Percentiles rank a stretch among this genome's conserved stretches.
These are phyloP conservation scores for Nemophila menziesii DNA, from an alignment of 257 asterid genomes.

Conservation along the genomic window DNA sequence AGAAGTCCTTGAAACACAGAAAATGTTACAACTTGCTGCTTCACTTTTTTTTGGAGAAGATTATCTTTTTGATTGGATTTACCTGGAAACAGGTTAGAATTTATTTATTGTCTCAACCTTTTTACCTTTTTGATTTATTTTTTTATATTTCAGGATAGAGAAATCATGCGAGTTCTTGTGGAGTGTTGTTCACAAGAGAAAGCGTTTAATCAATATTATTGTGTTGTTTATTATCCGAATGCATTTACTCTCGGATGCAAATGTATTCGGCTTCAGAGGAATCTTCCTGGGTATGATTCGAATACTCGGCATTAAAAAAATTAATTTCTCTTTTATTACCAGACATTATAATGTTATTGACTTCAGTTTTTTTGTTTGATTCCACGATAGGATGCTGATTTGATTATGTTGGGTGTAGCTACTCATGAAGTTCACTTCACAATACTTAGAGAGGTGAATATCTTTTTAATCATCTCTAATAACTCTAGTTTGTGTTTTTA, in stretches of 20 bases:
- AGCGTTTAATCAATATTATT: slow-evolving; percentile 77
- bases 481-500: too few relatives aligned
- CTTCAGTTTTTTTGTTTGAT: slow-evolving; percentile 2
- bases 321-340: neutral
- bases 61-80: slow-evolving; percentile 79
- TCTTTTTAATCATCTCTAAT: slow-evolving; percentile 2
- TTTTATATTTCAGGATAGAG: slow-evolving; percentile 60
- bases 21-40: slow-evolving; percentile 80
- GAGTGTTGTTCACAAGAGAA: slow-evolving; percentile 92
- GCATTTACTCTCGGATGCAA: slow-evolving; percentile 95
- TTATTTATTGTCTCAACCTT: slow-evolving; percentile 7
- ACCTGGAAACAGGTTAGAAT: slow-evolving; percentile 68
- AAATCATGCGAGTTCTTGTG: slow-evolving; percentile 82
- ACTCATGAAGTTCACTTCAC: slow-evolving; percentile 95
- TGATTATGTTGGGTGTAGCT: slow-evolving; percentile 84
- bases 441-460: slow-evolving; percentile 79
- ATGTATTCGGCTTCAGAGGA: slow-evolving; percentile 88
- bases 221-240: too few relatives aligned
- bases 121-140: neutral
- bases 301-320: slow-evolving; percentile 54
- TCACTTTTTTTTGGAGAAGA: slow-evolving; percentile 80
- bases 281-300: slow-evolving; percentile 81
- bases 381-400: slow-evolving; percentile 48
- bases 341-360: slow-evolving; percentile 2
- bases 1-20: slow-evolving; percentile 68